Evolutionary conservation across 2,329 filamentous ascomycete genomes (phyloP), one percentile per base, ranked within the genome.

Genomic region (Dissoconium aciculare): DNA sequence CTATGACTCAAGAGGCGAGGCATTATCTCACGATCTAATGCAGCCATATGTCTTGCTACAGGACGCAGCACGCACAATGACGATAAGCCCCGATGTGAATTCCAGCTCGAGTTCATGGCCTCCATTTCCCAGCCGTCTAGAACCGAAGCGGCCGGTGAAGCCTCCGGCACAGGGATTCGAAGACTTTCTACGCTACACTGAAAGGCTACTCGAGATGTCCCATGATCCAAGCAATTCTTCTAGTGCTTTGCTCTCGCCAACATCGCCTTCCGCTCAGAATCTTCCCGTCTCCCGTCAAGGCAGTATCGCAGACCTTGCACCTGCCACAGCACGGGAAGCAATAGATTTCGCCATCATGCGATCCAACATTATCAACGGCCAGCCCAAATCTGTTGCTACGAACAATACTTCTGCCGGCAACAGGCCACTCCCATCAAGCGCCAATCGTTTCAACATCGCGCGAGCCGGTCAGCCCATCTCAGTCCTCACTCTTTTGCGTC

Each of bases 361-460:
- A 38, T 59, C 47, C 41, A 84, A 82, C 50, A 83, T 83, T 43
- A 60, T 76, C 42, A 67, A 72, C 0, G 63, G 64, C 2, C 66
- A 71, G 26, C 69, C 30, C 19, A 8, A 8, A 8, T 15, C 17
- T 11, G 17, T 13, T 10, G 5, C 17, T 11, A 17, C 17, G 25
- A 28, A 15, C 10, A 25, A 26, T 12, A n/a, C n/a, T n/a, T n/a
- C n/a, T n/a, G n/a, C n/a, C n/a, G n/a, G n/a, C n/a, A n/a, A n/a
- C n/a, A n/a, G n/a, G n/a, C 31, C 24, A 26, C 40, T 19, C 17
- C 39, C 27, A 8, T 77, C 83, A 45, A 85, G 80, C 49, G 71
- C 78, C n/a, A 94, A 93, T 47, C 75, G 84, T 23, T 98, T 95
- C 52, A 85, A 93, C 51, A 95, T 98, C 51, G 78, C 87, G 9